Base-by-base conservation (phyloP, 495 filamentous ascomycete genomes). In the Penicillium herquei region DNA sequence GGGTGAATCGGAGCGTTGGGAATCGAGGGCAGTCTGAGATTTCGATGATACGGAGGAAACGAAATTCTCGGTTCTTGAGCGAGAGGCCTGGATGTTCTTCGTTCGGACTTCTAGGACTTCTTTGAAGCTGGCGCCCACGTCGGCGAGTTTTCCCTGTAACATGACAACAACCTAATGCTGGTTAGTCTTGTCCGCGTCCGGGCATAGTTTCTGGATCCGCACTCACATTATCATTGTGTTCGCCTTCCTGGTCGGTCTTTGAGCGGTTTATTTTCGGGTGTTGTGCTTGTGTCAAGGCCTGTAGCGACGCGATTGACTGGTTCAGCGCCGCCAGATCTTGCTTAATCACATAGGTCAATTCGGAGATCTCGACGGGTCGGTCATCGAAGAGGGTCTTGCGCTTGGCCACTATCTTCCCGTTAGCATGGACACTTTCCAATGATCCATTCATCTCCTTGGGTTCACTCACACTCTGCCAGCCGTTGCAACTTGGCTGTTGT, bases 361-460 rank as follows among this genome's bases (percentile, higher is more conserved):
- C 91, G 68, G 92, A 91, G 73, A 98, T 97, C 71, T 98, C 94
- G 37, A 96, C 88, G 2, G 94, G 92, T 69, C 89, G 83, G 75
- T 98, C 94, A 70, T 98, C 94, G 67, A 98, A 98, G 17, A 98
- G 84, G 1, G 95, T 95, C 76, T 97, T 96, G 59, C 96, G 87
- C 69, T 93, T 94, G 49, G 94, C 94, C 70, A 98, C 87, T 91
- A 63, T 50, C 40, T 52, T 50, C 6, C 39, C 9, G 18, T 65
- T 56, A 67, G 59, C 2, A 39, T 40, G 10, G 9, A n/a, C 5
- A 16, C 33, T 18, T 30, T 30, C 33, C 21, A 26, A 26, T 4
- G 4, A 26, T 26, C 1, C 21, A 26, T 26, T 47, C 47, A 26
- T 10, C 18, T 30, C 40, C 11, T 17, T 10, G 18, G 30, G 9